These are phyloP conservation scores for Ustilago loliicola DNA, from an alignment of 1,284 basidiomycete species.

Conservation along the genomic window DNA sequence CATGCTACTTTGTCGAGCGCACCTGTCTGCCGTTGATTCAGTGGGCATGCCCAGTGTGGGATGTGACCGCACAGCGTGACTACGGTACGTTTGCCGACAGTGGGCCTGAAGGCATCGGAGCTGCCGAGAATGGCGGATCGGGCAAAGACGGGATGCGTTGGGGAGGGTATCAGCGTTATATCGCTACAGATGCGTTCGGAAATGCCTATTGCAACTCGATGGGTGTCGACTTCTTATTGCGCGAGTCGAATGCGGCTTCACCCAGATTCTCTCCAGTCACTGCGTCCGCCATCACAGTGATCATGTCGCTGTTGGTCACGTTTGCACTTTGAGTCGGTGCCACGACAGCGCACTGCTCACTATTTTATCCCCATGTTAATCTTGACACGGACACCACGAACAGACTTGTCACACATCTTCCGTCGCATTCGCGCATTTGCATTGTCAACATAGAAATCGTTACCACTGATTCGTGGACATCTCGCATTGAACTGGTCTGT, in stretches of 20 bases:
- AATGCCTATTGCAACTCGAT: constrained; percentile 67
- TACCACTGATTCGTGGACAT: background rate
- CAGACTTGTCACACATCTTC: background rate
- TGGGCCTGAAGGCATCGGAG: constrained; percentile 58
- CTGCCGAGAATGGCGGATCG: constrained; percentile 62
- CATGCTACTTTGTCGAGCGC: constrained; percentile 65
- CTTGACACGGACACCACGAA: constrained; percentile 6
- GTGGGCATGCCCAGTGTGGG: constrained; percentile 68
- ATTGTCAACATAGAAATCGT: background rate
- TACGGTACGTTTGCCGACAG: constrained; percentile 70
- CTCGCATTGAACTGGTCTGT: no score
- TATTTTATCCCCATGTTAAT: background rate
- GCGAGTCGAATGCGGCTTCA: constrained; percentile 41
- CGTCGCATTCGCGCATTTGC: constrained; percentile 7
- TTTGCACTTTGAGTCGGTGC: constrained; percentile 5
- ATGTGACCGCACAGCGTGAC: constrained; percentile 65
- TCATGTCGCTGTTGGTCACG: constrained; percentile 3
- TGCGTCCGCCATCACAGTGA: background rate
- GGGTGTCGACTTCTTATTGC: constrained; percentile 62
- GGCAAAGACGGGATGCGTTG: constrained; percentile 59
- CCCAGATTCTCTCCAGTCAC: background rate
- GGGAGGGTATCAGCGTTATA: constrained; percentile 63
- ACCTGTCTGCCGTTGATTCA: constrained; percentile 65
- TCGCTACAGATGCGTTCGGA: constrained; percentile 68
- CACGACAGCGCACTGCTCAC: background rate